A percentile compares a stretch with the other conserved stretches of the same genome.
These are phyloP conservation scores for Potentilla sterilis DNA, from an alignment of 306 rosid genomes.

Conservation along the genomic window DNA sequence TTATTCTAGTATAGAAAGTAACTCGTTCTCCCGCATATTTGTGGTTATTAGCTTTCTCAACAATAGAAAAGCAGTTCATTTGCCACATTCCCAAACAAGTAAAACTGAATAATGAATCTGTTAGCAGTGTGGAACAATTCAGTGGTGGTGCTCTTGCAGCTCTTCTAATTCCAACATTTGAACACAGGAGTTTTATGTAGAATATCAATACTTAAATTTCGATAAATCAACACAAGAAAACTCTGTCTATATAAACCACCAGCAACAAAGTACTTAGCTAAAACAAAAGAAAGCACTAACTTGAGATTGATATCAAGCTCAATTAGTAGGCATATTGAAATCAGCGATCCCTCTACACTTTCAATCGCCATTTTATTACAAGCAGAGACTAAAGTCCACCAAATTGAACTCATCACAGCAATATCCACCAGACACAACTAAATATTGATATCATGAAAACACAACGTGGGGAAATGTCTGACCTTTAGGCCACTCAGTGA, in stretches of 20 bases:
- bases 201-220: not conserved
- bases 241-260: not conserved
- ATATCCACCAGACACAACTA: not conserved
- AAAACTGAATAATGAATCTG: not conserved
- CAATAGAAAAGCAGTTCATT: not conserved
- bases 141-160: not conserved
- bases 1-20: not conserved
- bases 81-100: not conserved
- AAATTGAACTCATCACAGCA: not conserved
- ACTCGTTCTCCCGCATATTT: not conserved
- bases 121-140: not conserved
- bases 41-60: not conserved
- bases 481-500: conserved; percentile 94
- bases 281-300: not conserved
- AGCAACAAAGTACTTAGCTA: not conserved
- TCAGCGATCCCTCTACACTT: not conserved
- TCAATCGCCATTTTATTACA: not conserved
- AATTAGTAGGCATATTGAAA: not conserved
- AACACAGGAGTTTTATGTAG: not conserved
- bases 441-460: not conserved
- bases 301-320: not conserved
- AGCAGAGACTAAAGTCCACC: not conserved
- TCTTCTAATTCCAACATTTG: not conserved
- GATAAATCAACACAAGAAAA: not conserved
- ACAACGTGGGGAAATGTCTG: conserved; percentile 12